Percentiles rank a stretch among this genome's conserved stretches.
Evolutionary conservation across 78 protist genomes (phyloP).

Genomic region (Bodo saltans): DNA sequence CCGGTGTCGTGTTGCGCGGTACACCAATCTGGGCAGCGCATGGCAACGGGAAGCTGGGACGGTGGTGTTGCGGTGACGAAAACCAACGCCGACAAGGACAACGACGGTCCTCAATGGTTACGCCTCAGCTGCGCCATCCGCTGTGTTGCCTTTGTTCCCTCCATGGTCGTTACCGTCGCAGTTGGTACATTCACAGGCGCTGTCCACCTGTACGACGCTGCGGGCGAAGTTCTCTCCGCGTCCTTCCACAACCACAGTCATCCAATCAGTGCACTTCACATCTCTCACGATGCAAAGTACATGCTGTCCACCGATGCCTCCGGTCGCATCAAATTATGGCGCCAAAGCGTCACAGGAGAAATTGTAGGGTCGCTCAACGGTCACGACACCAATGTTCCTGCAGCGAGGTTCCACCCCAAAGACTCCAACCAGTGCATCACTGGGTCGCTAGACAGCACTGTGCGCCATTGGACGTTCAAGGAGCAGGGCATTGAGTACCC

Average conservation of each 20-base stretch:
- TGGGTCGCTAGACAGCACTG: no score
- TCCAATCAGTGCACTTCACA: background rate
- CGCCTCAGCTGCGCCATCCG: background rate
- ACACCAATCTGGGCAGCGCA: background rate
- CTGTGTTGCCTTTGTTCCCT: background rate
- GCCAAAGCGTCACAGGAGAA: constrained; percentile 13
- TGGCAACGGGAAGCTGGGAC: background rate
- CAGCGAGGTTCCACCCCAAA: background rate
- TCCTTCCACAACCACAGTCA: constrained; percentile 9
- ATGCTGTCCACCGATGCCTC: constrained; percentile 1
- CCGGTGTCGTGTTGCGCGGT: background rate
- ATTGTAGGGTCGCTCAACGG: background rate
- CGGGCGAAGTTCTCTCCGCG: background rate
- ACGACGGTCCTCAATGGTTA: background rate
- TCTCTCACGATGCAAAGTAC: background rate
- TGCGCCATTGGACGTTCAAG: no score
- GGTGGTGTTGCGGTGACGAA: background rate
- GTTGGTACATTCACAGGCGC: background rate
- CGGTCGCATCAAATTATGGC: constrained; percentile 24
- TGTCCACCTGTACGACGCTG: constrained; percentile 11
- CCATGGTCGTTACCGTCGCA: constrained; percentile 3
- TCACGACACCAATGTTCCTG: background rate
- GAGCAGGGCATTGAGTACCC: no score
- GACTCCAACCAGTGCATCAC: no score
- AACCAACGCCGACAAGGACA: no score